Percentiles rank a stretch among this genome's conserved stretches.
Conservation (phyloP, 768 basidiomycete genomes). For the Exsudoporus frostii region DNA sequence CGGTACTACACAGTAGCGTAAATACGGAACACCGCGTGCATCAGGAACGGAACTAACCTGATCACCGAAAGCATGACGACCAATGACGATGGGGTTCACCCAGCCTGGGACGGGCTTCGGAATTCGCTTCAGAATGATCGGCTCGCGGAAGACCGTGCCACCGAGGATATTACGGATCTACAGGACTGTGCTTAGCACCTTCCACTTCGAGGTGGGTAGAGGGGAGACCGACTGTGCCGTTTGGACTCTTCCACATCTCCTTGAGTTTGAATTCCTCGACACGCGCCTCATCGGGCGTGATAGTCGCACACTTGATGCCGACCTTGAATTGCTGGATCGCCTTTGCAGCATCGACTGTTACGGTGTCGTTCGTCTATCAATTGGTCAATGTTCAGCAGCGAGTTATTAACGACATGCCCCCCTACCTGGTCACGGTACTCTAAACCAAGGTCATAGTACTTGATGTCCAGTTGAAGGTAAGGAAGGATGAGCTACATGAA, state of each 20-base stretch:
- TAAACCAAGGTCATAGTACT: conserved; percentile 96
- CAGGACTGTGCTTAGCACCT: background rate
- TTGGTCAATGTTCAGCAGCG: background rate
- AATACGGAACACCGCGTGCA: conserved; percentile 1
- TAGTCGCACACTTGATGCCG: conserved; percentile 98
- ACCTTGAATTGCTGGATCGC: conserved; percentile 94
- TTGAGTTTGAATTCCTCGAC: conserved; percentile 97
- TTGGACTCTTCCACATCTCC: conserved; percentile 98
- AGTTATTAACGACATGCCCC: background rate
- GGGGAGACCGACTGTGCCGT: conserved; percentile 70
- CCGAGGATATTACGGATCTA: conserved; percentile 97
- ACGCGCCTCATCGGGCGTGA: conserved; percentile 96
- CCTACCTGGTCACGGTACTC: conserved; percentile 85
- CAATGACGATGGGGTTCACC: conserved; percentile 94
- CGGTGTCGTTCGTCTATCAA: conserved; percentile 81
- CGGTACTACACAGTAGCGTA: conserved; percentile 60
- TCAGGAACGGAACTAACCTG: conserved; percentile 48
- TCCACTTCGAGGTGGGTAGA: background rate
- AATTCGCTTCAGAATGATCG: conserved; percentile 87
- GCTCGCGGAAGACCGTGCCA: conserved; percentile 98
- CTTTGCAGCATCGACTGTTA: conserved; percentile 91
- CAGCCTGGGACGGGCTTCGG: conserved; percentile 96
- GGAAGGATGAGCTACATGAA: conserved; percentile 84
- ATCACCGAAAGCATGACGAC: conserved; percentile 96
- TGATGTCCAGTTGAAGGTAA: conserved; percentile 93